Conservation (phyloP, 306 rosid genomes). For the Dryas drummondii region DNA sequence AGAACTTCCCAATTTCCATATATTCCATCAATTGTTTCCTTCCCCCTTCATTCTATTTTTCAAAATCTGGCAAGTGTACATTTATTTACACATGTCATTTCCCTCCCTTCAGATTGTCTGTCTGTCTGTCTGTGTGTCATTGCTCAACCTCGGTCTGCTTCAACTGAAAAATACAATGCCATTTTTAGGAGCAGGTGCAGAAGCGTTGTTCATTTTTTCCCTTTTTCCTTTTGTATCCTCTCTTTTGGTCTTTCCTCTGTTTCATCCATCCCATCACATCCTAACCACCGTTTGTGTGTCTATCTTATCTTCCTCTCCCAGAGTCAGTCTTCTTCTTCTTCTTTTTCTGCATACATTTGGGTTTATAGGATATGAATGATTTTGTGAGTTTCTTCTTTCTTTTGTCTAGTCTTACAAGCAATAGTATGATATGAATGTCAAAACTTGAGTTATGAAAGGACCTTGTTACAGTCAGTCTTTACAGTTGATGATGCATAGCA, state of each 20-base stretch:
- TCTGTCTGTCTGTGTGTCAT: slow-evolving; percentile 8
- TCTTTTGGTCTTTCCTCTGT: slow-evolving; percentile 20
- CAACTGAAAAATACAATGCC: slow-evolving; percentile 50
- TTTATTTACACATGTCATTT: slow-evolving; percentile 67
- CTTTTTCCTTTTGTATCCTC: slow-evolving; percentile 8
- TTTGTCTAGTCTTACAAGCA: slow-evolving; percentile 61
- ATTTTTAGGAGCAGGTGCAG: slow-evolving; percentile 79
- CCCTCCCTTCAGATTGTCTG: slow-evolving; percentile 32
- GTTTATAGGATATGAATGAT: slow-evolving; percentile 66
- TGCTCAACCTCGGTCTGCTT: slow-evolving; percentile 95
- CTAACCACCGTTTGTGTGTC: slow-evolving; percentile 40
- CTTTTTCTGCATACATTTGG: slow-evolving; percentile 45
- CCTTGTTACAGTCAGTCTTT: slow-evolving; percentile 43
- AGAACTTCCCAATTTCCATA: slow-evolving; percentile 30
- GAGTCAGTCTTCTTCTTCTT: slow-evolving; percentile 33
- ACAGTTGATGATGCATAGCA: slow-evolving; percentile 17
- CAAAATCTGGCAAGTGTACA: slow-evolving; percentile 83
- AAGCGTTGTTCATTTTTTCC: slow-evolving; percentile 65
- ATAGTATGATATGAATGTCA: slow-evolving; percentile 59
- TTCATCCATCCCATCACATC: slow-evolving; percentile 28
- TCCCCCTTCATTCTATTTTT: slow-evolving; percentile 20
- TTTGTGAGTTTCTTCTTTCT: slow-evolving; percentile 26
- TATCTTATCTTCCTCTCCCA: slow-evolving; percentile 28
- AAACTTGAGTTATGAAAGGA: slow-evolving; percentile 50
- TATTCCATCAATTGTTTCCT: slow-evolving; percentile 34